Evolutionary conservation across 257 asterid species (phyloP).

Genomic region (Ligustrum vulgare): DNA sequence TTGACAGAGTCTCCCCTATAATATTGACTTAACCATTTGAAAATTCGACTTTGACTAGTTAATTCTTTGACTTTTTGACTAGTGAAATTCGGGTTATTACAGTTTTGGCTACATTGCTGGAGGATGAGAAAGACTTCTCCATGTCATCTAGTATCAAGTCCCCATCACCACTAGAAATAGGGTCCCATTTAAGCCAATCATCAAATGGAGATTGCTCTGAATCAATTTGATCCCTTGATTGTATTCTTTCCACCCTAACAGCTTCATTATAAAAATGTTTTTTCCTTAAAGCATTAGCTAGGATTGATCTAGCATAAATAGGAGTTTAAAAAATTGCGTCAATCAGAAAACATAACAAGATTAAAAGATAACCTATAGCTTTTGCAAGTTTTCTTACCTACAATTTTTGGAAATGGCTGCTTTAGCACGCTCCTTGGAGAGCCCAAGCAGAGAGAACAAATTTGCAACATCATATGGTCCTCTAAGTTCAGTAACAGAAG

Average conservation of each 20-base stretch:
- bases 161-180: slow-evolving; percentile 93
- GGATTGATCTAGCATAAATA: slow-evolving; percentile 58
- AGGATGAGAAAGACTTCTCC: slow-evolving; percentile 61
- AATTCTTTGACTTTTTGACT: no score
- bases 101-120: slow-evolving; percentile 35
- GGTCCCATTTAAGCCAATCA: slow-evolving; percentile 93
- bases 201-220: slow-evolving; percentile 35
- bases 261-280: slow-evolving; percentile 71
- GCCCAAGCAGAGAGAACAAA: slow-evolving; percentile 66
- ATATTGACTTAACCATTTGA: no score
- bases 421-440: slow-evolving; percentile 69
- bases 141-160: slow-evolving; percentile 82
- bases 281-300: slow-evolving; percentile 66
- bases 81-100: no score
- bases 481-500: slow-evolving; percentile 74
- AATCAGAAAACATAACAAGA: slow-evolving; percentile 11
- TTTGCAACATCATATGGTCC: slow-evolving; percentile 90
- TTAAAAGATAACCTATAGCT: slow-evolving; percentile 3
- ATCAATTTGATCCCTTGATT: slow-evolving; percentile 40
- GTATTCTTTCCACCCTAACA: slow-evolving; percentile 67
- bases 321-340: background rate
- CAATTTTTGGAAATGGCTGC: slow-evolving; percentile 89
- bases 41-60: no score
- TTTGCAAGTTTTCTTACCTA: slow-evolving; percentile 44
- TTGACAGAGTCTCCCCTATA: no score